A percentile compares a stretch with the other conserved stretches of the same genome.
These are phyloP conservation scores for Biancaea sappan DNA, from an alignment of 306 rosid species.

Conservation along the genomic window DNA sequence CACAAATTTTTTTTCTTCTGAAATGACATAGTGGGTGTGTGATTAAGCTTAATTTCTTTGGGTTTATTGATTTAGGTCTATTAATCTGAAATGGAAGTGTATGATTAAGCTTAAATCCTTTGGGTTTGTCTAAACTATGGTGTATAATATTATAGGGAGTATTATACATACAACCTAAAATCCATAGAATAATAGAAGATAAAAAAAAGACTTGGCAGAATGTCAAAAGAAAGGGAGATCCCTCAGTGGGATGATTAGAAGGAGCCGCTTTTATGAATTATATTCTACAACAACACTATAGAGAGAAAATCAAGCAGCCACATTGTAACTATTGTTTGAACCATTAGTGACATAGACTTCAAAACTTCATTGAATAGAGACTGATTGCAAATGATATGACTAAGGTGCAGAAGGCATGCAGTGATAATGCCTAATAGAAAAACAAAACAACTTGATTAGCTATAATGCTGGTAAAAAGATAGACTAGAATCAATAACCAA, in stretches of 20 bases:
- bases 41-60: too few species aligned
- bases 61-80: too few species aligned
- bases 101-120: too few species aligned
- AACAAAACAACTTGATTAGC: background rate
- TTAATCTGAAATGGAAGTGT: too few species aligned
- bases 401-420: constrained; percentile 35
- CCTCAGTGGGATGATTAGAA: background rate
- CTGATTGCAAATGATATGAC: constrained; percentile 23
- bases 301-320: background rate
- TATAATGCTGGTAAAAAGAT: background rate
- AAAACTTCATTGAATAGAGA: background rate
- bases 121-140: too few species aligned
- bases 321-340: background rate
- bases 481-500: background rate
- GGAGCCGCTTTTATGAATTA: background rate
- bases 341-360: background rate
- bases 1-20: too few species aligned
- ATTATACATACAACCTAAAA: constrained; percentile 60
- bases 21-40: too few species aligned
- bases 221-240: constrained; percentile 20
- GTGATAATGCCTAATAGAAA: constrained; percentile 7
- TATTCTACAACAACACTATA: background rate
- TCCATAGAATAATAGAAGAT: constrained; percentile 38
- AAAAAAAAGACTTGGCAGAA: constrained; percentile 45
- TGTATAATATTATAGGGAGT: constrained; percentile 46